Evolutionary conservation across 805 yeast species (phyloP), one percentile per base, ranked within the genome.

Genomic region (Myxozyma neotropica): DNA sequence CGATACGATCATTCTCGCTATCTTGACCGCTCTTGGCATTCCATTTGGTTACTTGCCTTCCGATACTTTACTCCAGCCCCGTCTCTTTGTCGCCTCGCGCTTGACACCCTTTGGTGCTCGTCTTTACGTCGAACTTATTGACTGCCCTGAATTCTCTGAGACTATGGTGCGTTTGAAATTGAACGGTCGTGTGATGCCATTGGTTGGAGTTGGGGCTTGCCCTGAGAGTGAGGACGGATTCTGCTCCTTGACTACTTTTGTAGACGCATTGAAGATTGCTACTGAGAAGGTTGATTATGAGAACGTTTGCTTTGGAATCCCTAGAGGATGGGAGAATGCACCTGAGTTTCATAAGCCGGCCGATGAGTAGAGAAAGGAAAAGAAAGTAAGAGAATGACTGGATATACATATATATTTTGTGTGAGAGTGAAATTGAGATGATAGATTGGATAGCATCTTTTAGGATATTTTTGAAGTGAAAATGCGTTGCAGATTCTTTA

Each of bases 1-100:
- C 69, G 96, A 89, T 70, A 81, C 86, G 39, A 87, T 86, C 63
- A 72, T 88, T 43, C 76, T 83, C 63, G 76, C 85, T 43, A 84
- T 80, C 66, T 74, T 85, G 67, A 76, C 88, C 29, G 88, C 93
- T 1, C 73, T 88, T 49, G 91, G 89, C 6, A 70, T 88, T 48
- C 77, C 63, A 2, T 54, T 61, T 23, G 65, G 63, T 8, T 75
- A 77, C 42, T 76, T 83, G 42, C 79, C 84, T 2, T 70, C 79
- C 4, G 77, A 77, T 61, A 73, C 74, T 50, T 77, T 83, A 58
- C 70, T 71, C 53, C 74, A 67, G 23, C 78, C 79, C 3, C 69
- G 79, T 19, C 73, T 73, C 52, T 72, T 75, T 56, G 72, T 76
- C 36, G 61, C 74, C 3, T 75, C 79, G 31, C 63, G 78, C 8